A percentile compares a stretch with the other conserved stretches of the same genome.
Conservation (phyloP, 352 stramenopile genomes). For the Saprolegnia parasitica region DNA sequence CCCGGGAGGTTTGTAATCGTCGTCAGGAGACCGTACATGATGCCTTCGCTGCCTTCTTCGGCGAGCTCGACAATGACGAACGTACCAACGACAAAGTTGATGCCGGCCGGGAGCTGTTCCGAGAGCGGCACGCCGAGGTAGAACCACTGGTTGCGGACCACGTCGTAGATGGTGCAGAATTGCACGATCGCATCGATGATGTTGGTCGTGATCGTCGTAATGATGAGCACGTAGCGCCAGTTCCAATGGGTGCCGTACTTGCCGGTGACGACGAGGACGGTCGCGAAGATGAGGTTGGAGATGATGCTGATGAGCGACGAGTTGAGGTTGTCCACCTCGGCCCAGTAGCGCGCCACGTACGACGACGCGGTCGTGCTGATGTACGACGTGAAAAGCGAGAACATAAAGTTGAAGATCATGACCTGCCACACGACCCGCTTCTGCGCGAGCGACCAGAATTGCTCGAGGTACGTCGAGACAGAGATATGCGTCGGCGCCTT, state of each 20-base stretch:
- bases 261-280: background rate
- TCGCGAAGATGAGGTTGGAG: background rate
- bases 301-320: background rate
- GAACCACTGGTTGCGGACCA: too few relatives aligned
- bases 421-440: conserved; percentile 13
- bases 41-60: conserved; percentile 42
- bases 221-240: conserved; percentile 43
- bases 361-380: conserved; percentile 44
- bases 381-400: background rate
- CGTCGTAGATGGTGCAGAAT: conserved; percentile 46
- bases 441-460: background rate
- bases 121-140: too few relatives aligned
- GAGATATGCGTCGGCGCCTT: background rate
- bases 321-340: conserved; percentile 14
- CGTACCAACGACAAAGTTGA: too few relatives aligned
- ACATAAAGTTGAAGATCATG: conserved; percentile 16
- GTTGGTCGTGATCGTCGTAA: conserved; percentile 40
- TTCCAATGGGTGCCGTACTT: conserved; percentile 51
- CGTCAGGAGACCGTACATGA: conserved; percentile 6
- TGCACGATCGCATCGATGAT: conserved; percentile 46
- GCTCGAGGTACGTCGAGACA: background rate
- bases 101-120: too few relatives aligned
- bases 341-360: conserved; percentile 44
- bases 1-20: conserved; percentile 5
- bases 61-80: too few relatives aligned